Conservation (phyloP, 1,284 basidiomycete genomes). For the Naganishia albida region DNA sequence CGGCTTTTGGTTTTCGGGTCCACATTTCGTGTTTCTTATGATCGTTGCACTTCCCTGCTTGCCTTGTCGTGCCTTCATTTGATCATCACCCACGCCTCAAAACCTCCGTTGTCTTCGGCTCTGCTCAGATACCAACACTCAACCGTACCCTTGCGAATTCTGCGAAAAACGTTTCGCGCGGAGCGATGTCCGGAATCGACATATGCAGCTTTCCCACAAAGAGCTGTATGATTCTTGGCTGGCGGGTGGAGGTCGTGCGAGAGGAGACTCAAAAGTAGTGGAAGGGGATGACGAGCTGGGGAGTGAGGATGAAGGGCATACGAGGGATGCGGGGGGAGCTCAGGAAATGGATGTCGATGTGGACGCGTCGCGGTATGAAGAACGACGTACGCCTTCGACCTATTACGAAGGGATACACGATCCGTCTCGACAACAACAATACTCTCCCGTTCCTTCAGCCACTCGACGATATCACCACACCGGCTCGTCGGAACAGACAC, state of each 20-base stretch:
- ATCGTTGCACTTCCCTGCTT: neutral
- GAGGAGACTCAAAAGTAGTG: neutral
- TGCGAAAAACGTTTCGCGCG: constrained; percentile 43
- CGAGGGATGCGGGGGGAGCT: too few species aligned
- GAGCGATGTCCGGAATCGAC: constrained; percentile 44
- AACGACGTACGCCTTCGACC: too few species aligned
- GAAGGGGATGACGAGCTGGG: neutral
- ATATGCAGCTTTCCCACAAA: constrained; percentile 41
- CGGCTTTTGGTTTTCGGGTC: neutral
- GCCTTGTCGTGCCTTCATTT: neutral
- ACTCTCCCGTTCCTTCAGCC: too few species aligned
- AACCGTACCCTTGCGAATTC: constrained; percentile 41
- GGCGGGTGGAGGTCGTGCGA: neutral
- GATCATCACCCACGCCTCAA: neutral
- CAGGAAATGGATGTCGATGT: too few species aligned
- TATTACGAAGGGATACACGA: too few species aligned
- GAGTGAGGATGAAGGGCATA: too few species aligned
- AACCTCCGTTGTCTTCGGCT: neutral
- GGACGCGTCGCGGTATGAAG: too few species aligned
- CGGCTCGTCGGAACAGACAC: too few species aligned
- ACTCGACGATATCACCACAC: too few species aligned
- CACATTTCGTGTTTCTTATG: neutral
- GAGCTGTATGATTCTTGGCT: constrained; percentile 13
- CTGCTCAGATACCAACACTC: constrained; percentile 39
- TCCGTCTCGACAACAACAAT: too few species aligned